These are phyloP conservation scores for Capsicum baccatum DNA, from an alignment of 257 asterid species.

Conservation along the genomic window DNA sequence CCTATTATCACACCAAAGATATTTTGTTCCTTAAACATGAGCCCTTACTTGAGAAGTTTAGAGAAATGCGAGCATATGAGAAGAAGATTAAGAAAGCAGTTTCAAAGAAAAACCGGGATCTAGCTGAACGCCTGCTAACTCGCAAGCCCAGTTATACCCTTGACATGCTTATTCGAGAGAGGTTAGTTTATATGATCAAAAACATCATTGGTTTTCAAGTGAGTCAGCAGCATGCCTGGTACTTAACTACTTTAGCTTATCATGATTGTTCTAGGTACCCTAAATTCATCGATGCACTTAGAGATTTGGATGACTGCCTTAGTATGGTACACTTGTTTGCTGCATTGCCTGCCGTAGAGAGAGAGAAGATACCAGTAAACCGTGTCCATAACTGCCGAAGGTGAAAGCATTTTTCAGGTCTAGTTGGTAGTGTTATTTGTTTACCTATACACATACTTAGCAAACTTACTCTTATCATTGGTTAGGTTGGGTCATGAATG, in stretches of 20 bases:
- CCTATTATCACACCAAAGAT: slow-evolving; percentile 92
- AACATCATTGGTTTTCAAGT: neutral
- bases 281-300: slow-evolving; percentile 81
- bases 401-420: slow-evolving; percentile 42
- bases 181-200: slow-evolving; percentile 47
- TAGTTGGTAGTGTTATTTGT: slow-evolving; percentile 24
- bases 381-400: slow-evolving; percentile 91
- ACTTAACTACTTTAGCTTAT: neutral
- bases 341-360: slow-evolving; percentile 92
- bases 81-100: slow-evolving; percentile 82
- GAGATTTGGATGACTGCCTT: slow-evolving; percentile 96
- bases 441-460: slow-evolving; percentile 26
- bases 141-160: slow-evolving; percentile 84
- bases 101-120: slow-evolving; percentile 85
- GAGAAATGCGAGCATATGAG: slow-evolving; percentile 75
- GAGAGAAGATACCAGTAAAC: slow-evolving; percentile 77
- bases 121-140: slow-evolving; percentile 72
- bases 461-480: neutral
- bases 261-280: slow-evolving; percentile 67
- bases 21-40: slow-evolving; percentile 83
- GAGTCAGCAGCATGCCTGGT: neutral
- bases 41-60: slow-evolving; percentile 79
- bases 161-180: slow-evolving; percentile 80
- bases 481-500: slow-evolving; percentile 95
- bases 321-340: slow-evolving; percentile 97